Conservation (phyloP, 129 eudicot species). For the Cynara cardunculus region DNA sequence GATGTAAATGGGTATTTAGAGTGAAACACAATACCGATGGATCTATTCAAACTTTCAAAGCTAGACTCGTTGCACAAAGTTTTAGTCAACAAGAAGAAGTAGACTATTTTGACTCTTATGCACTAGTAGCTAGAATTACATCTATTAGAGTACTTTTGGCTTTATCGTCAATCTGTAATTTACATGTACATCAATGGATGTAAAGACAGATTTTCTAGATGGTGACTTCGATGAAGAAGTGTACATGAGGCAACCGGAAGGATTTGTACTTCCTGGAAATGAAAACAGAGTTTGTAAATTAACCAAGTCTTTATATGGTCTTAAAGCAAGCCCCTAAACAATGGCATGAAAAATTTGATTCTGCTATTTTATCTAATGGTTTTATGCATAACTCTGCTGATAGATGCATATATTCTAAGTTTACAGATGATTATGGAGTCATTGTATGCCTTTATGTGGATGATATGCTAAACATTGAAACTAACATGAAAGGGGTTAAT, state of each 20-base stretch:
- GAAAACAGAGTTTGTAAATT: neutral
- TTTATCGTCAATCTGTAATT: too few relatives aligned
- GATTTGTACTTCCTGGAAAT: neutral
- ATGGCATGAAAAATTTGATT: neutral
- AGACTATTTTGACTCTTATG: neutral
- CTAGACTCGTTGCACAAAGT: neutral
- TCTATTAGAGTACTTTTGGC: neutral
- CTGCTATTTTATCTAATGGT: neutral
- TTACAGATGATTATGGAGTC: neutral
- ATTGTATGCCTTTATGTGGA: neutral
- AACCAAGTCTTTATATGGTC: too few relatives aligned
- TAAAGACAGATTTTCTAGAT: too few relatives aligned
- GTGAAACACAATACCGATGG: neutral
- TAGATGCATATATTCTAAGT: too few relatives aligned
- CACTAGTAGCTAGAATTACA: too few relatives aligned
- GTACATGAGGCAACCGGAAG: neutral
- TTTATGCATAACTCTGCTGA: neutral
- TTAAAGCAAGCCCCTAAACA: neutral
- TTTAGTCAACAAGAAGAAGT: neutral
- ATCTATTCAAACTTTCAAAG: neutral
- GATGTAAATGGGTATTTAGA: neutral
- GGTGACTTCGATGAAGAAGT: neutral
- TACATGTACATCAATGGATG: neutral
- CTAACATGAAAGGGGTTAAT: neutral
- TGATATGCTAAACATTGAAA: neutral